Conservation (phyloP, 495 filamentous ascomycete genomes). For the Talaromyces ruber region DNA sequence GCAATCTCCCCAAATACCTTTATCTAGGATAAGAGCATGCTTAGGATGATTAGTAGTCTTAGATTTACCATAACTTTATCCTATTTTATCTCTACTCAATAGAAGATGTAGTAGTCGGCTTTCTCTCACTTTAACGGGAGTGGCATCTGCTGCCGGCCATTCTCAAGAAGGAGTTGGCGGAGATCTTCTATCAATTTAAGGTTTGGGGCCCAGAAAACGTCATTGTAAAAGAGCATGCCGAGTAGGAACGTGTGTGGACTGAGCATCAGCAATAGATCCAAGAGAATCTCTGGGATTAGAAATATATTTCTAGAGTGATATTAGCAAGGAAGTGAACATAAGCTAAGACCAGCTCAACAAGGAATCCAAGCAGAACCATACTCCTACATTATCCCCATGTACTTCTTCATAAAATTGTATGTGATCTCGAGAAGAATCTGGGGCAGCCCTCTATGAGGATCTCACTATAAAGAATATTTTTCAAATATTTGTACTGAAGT, state of each 20-base stretch:
- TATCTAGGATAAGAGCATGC: slow-evolving; percentile 5
- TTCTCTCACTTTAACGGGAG: slow-evolving; percentile 12
- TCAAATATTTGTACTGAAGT: too few relatives aligned
- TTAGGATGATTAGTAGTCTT: slow-evolving; percentile 1
- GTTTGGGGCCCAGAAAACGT: slow-evolving; percentile 7
- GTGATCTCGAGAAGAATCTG: too few relatives aligned
- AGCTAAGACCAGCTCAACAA: too few relatives aligned
- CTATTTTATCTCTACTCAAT: not conserved
- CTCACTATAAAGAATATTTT: too few relatives aligned
- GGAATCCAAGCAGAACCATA: too few relatives aligned
- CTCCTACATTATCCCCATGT: too few relatives aligned
- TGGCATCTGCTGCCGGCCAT: slow-evolving; percentile 7
- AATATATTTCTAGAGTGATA: not conserved
- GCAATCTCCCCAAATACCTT: slow-evolving; percentile 8
- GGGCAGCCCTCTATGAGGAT: too few relatives aligned
- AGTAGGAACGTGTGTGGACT: slow-evolving; percentile 13
- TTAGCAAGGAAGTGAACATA: too few relatives aligned
- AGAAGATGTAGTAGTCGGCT: slow-evolving; percentile 14
- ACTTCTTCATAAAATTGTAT: too few relatives aligned
- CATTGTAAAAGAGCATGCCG: slow-evolving; percentile 11
- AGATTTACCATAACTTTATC: not conserved
- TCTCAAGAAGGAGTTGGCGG: slow-evolving; percentile 10
- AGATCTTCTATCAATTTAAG: slow-evolving; percentile 12
- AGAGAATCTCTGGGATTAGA: slow-evolving; percentile 12
- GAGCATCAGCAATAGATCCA: slow-evolving; percentile 10